These are phyloP conservation scores for Chenopodium album DNA, from an alignment of 148 eudicot genomes.

Conservation along the genomic window DNA sequence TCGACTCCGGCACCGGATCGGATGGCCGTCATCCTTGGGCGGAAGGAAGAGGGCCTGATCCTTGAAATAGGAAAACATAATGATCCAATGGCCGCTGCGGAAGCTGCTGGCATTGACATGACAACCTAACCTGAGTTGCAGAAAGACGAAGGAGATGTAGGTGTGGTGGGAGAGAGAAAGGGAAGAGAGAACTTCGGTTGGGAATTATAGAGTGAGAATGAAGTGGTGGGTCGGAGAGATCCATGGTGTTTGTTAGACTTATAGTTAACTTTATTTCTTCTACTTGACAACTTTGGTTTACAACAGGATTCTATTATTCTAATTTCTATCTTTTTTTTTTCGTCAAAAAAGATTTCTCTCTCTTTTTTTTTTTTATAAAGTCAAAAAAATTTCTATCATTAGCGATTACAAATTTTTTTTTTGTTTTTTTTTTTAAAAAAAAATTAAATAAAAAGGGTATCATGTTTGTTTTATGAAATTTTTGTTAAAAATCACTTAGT, in stretches of 20 bases:
- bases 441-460: no score
- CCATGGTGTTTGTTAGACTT: not conserved
- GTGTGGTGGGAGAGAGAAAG: not conserved
- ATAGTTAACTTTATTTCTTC: not conserved
- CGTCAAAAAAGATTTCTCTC: no score
- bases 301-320: no score
- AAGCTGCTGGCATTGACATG: constrained; percentile 15
- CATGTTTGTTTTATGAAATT: no score
- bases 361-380: no score
- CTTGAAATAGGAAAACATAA: constrained; percentile 15
- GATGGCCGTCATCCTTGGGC: constrained; percentile 45
- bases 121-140: not conserved
- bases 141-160: not conserved
- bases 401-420: no score
- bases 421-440: no score
- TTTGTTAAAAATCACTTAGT: no score
- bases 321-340: no score
- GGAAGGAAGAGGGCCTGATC: constrained; percentile 9
- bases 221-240: not conserved
- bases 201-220: not conserved
- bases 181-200: not conserved
- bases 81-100: constrained; percentile 40
- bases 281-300: not conserved
- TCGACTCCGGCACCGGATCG: constrained; percentile 30
- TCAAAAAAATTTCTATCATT: no score